These are phyloP conservation scores for Pythium guiyangense DNA, from an alignment of 352 stramenopile genomes.

Conservation along the genomic window DNA sequence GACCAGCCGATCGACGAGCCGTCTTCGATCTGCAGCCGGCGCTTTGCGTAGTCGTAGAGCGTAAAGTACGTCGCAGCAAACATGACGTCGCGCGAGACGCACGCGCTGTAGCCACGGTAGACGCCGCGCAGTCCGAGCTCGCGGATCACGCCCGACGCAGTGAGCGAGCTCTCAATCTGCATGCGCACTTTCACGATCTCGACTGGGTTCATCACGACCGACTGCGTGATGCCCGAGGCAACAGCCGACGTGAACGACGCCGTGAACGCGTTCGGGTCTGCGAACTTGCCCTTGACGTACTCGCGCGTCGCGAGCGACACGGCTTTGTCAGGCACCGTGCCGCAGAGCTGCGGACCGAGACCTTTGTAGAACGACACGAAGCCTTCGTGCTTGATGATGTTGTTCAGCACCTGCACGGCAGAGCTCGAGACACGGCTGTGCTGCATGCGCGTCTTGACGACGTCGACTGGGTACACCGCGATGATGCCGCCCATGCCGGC, in stretches of 20 bases:
- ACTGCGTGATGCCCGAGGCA: slow-evolving; percentile 63
- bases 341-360: slow-evolving; percentile 59
- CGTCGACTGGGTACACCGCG: slow-evolving; percentile 76
- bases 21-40: slow-evolving; percentile 54
- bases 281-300: slow-evolving; percentile 75
- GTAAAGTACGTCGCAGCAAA: slow-evolving; percentile 81
- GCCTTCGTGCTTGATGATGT: slow-evolving; percentile 58
- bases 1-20: slow-evolving; percentile 65
- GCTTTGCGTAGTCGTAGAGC: slow-evolving; percentile 72
- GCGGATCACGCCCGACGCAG: slow-evolving; percentile 41
- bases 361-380: slow-evolving; percentile 77
- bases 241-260: slow-evolving; percentile 70
- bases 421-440: slow-evolving; percentile 54
- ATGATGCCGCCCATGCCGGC: slow-evolving; percentile 79
- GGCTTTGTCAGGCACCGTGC: slow-evolving; percentile 77
- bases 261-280: slow-evolving; percentile 62
- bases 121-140: slow-evolving; percentile 59
- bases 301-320: slow-evolving; percentile 75
- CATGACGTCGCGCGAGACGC: slow-evolving; percentile 62
- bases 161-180: slow-evolving; percentile 75
- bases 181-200: slow-evolving; percentile 84
- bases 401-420: slow-evolving; percentile 47
- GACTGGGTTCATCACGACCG: slow-evolving; percentile 79
- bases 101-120: slow-evolving; percentile 73
- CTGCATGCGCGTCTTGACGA: slow-evolving; percentile 86